These are phyloP conservation scores for Leishmania mexicana DNA, from an alignment of 208 protist species.

Conservation along the genomic window DNA sequence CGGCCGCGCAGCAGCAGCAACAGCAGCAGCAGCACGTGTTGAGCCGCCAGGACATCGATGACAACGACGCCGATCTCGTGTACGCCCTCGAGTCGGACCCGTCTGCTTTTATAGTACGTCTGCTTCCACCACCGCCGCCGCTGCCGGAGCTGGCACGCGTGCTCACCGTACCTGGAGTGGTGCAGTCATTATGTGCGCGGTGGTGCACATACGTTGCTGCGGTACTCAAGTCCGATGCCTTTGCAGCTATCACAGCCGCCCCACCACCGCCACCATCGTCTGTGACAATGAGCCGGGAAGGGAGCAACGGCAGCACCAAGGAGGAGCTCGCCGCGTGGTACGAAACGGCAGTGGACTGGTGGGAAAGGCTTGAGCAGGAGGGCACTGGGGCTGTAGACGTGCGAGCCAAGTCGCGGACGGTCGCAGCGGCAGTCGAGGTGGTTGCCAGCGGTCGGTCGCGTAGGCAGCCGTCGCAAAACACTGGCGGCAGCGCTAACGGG, in stretches of 20 bases:
- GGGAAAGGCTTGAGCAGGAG: slow-evolving; percentile 32
- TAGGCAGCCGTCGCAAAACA: slow-evolving; percentile 7
- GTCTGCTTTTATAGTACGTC: slow-evolving; percentile 31
- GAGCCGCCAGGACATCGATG: slow-evolving; percentile 20
- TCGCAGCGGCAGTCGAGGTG: slow-evolving; percentile 26
- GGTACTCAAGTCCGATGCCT: slow-evolving; percentile 28
- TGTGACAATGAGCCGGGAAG: slow-evolving; percentile 4
- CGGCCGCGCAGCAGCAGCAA: neutral
- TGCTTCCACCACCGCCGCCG: slow-evolving; percentile 39
- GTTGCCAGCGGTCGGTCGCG: slow-evolving; percentile 23
- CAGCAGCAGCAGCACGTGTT: slow-evolving; percentile 3
- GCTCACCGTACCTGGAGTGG: slow-evolving; percentile 29
- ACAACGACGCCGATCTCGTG: slow-evolving; percentile 20
- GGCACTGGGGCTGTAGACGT: slow-evolving; percentile 33
- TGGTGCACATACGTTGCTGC: slow-evolving; percentile 33
- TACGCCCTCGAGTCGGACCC: slow-evolving; percentile 27
- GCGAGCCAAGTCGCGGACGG: slow-evolving; percentile 24
- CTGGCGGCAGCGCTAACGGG: slow-evolving; percentile 11
- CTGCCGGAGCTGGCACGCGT: slow-evolving; percentile 32
- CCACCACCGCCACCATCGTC: slow-evolving; percentile 24
- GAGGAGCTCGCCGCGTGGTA: slow-evolving; percentile 37
- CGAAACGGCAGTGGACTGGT: slow-evolving; percentile 31
- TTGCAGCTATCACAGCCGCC: slow-evolving; percentile 20
- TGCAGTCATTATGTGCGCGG: slow-evolving; percentile 32
- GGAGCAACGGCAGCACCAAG: slow-evolving; percentile 3